A percentile compares a stretch with the other conserved stretches of the same genome.
Conservation (phyloP, 805 yeast species). For the Candida taoyuanica region DNA sequence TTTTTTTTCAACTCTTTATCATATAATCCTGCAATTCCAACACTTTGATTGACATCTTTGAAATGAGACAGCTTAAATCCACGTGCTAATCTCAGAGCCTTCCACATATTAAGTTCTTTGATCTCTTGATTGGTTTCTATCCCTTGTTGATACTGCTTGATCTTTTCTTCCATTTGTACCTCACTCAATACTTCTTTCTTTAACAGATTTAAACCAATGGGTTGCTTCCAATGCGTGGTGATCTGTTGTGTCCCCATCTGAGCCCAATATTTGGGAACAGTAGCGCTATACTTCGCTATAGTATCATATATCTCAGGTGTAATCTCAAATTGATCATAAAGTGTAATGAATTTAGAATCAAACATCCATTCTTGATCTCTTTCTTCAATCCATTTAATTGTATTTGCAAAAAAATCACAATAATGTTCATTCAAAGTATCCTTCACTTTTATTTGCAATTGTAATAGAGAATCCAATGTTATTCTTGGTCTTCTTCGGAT, state of each 20-base stretch:
- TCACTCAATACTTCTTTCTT: slow-evolving; percentile 10
- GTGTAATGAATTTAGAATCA: slow-evolving; percentile 8
- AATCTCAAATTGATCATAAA: slow-evolving; percentile 2
- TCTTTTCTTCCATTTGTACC: slow-evolving; percentile 2
- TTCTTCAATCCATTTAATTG: too few relatives aligned
- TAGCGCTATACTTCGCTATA: slow-evolving; percentile 4
- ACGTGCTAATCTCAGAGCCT: not conserved
- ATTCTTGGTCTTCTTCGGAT: not conserved
- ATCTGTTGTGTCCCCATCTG: slow-evolving; percentile 21
- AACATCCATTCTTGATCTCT: too few relatives aligned
- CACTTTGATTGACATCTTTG: not conserved
- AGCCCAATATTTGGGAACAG: slow-evolving; percentile 22
- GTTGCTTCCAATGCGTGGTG: slow-evolving; percentile 35
- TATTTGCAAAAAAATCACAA: slow-evolving; percentile 1
- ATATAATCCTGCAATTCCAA: not conserved
- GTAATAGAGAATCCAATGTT: not conserved
- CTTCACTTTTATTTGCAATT: not conserved
- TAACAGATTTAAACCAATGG: slow-evolving; percentile 36
- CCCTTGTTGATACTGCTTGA: slow-evolving; percentile 9
- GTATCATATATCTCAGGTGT: slow-evolving; percentile 4
- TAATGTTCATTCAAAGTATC: not conserved
- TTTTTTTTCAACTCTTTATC: not conserved
- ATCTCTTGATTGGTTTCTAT: slow-evolving; percentile 1
- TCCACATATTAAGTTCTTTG: not conserved
- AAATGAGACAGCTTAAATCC: not conserved